phyloP scores from a whole-genome alignment of 352 stramenopile species.

The Aphanomyces euteiches region DNA sequence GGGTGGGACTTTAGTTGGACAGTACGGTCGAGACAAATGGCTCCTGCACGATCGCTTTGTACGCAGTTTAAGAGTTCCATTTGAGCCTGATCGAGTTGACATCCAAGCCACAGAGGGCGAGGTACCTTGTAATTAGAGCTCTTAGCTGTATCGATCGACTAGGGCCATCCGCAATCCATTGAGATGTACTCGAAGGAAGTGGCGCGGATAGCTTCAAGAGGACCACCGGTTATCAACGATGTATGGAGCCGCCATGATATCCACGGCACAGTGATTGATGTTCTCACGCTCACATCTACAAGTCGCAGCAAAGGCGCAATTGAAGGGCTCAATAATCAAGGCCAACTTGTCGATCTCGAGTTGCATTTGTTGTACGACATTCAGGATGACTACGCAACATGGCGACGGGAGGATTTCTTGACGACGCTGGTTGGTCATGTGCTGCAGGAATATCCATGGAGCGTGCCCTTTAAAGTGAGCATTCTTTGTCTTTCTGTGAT shows the following conservation, averaged over 20 bases:
- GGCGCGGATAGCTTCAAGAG: background rate
- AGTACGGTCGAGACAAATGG: constrained; percentile 4
- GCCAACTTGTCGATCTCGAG: background rate
- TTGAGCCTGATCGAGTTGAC: background rate
- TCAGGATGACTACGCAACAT: constrained; percentile 9
- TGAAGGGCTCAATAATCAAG: constrained; percentile 21
- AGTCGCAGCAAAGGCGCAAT: constrained; percentile 14
- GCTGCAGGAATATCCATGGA: background rate
- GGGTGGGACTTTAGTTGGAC: background rate
- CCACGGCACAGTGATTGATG: constrained; percentile 6
- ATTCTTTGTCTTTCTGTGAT: background rate
- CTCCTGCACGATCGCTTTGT: background rate
- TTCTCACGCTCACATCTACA: constrained; percentile 15
- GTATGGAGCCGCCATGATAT: constrained; percentile 23
- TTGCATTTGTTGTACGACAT: constrained; percentile 14
- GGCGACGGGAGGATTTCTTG: constrained; percentile 22
- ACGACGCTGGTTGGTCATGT: constrained; percentile 8
- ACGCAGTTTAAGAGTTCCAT: background rate
- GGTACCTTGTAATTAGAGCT: constrained; percentile 2
- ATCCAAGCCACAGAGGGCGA: background rate
- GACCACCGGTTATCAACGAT: constrained; percentile 14
- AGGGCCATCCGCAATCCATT: constrained; percentile 5
- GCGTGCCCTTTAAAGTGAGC: constrained; percentile 15
- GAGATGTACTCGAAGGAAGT: constrained; percentile 20
- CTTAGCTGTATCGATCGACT: background rate